Base-by-base conservation (phyloP, 2,329 filamentous ascomycete genomes). In the Penicillium verrucosum region DNA sequence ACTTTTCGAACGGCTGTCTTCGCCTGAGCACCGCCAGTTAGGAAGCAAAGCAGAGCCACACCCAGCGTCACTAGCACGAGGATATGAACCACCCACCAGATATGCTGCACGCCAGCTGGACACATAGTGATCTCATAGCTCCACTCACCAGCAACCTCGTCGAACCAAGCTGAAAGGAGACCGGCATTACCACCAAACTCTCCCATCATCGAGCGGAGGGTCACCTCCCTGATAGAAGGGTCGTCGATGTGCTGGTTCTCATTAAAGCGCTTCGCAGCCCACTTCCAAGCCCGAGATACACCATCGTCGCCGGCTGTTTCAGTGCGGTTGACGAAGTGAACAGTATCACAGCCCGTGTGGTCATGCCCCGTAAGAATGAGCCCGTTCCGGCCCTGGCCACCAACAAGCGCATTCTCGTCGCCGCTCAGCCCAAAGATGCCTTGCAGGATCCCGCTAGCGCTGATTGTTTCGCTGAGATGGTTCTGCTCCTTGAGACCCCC, bases 121-220 rank as follows among this genome's bases (percentile, higher is more conserved):
- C 94, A 99, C 61, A 84, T 89, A 9, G 79, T 80, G 65, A 94
- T 94, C 65, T 93, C 90, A 63, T 89, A 89, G 62, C 82, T 82
- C 94, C 94, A 99, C 71, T 89, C 85, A 80, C 63, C 65, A 2
- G 64, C 59, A 2, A 81, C 78, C 54, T 83, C 74, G 71, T 97
- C 90, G 69, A 93, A 97, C 93, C 93, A 99, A 0, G 89, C 82
- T 60, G 89, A 94, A 40, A 99, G 75, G 41, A 99, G 79, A 0
- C 92, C 94, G 0, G 92, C 91, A 70, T 97, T 94, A 21, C 94
- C 94, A n/a, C 86, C 88, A 74, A 89, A 99, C 55, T 90, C 89
- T 54, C 94, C 94, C 94, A 99, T 99, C 92, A 99, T 97, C 73
- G 91, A 96, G 57, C 92, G 86, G 2, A 99, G 89, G 0, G 94